A percentile compares a stretch with the other conserved stretches of the same genome.
Conservation (phyloP, 371 early-diverging fungal species). For the Caulochytrium protostelioides region DNA sequence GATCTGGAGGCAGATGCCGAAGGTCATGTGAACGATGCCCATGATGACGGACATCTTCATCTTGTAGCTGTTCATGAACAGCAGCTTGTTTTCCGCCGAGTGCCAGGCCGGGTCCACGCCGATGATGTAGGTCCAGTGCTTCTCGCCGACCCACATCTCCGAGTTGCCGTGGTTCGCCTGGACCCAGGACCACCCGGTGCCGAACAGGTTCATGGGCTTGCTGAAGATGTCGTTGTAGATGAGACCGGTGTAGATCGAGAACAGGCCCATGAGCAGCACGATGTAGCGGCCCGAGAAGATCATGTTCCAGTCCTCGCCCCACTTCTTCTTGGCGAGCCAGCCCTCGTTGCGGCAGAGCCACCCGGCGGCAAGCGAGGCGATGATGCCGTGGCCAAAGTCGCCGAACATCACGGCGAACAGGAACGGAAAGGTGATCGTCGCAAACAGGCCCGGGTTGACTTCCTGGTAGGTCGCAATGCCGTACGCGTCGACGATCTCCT, state of each 20-base stretch:
- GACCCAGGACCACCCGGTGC: constrained; percentile 53
- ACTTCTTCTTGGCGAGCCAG: constrained; percentile 40
- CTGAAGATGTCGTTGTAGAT: constrained; percentile 98
- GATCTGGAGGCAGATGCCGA: constrained; percentile 81
- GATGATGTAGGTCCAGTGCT: constrained; percentile 28
- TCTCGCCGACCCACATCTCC: constrained; percentile 12
- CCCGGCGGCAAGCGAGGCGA: constrained; percentile 54
- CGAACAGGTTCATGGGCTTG: constrained; percentile 47
- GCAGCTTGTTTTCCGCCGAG: constrained; percentile 66
- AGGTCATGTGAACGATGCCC: constrained; percentile 80
- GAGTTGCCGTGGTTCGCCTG: constrained; percentile 4
- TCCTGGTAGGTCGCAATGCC: constrained; percentile 97
- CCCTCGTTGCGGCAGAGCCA: constrained; percentile 68
- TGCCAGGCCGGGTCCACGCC: constrained; percentile 89
- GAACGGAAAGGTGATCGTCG: constrained; percentile 95
- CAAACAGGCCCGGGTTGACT: constrained; percentile 98
- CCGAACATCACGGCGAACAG: constrained; percentile 99
- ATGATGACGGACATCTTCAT: constrained; percentile 98
- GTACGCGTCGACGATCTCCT: constrained; percentile 93
- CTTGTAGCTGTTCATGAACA: constrained; percentile 98
- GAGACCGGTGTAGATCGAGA: constrained; percentile 92
- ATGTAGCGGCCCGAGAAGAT: constrained; percentile 93
- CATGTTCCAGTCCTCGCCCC: constrained; percentile 68
- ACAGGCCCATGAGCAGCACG: constrained; percentile 85
- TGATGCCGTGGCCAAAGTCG: constrained; percentile 93